Evolutionary conservation across 202 grass and related monocot genomes (phyloP), one percentile per base, ranked within the genome.

Genomic region (Hordeum pubiflorum): DNA sequence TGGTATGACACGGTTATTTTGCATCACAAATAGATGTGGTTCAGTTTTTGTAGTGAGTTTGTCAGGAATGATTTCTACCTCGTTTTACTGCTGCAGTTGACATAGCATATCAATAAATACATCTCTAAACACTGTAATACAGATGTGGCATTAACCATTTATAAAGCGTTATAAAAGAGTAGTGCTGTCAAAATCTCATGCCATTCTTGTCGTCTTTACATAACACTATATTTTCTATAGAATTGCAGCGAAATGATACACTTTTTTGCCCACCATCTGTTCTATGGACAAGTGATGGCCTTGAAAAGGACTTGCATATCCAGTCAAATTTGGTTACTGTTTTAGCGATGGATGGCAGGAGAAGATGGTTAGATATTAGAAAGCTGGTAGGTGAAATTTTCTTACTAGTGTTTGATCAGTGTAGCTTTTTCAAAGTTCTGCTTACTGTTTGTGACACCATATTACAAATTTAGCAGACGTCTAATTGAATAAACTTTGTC

Each of bases 291-390:
- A 86, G 85, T 66, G 92, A 98, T 89, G 84, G 90, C 66, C 92
- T 95, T 84, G 96, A 95, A 86, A 98, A 86, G 86, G 96, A 98
- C 83, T 74, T 98, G 24, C 90, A 93, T 78, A 89, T 98, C 74
- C 79, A 90, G 55, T 98, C 89, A 73, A 98, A 89, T 76, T 83
- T 75, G 41, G 88, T 98, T 81, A 93, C 92, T 27, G 83, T 98
- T 88, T 68, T 95, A 89, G 90, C 96, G 9, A 95, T 98, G 92
- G 96, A 98, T 93, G 96, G 96, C 74, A 88, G 91, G 40, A 91
- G 96, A 62, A 91, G 96, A 59, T 98, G 96, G 96, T 80, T 98
- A 73, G 96, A 98, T 86, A 93, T 98, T 81, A 89, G 87, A 81
- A 91, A 89, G 70, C 77, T 95, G 89, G 96, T 98, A 93, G 82